Evolutionary conservation across 2,329 filamentous ascomycete genomes (phyloP), one percentile per base, ranked within the genome.

Genomic region (Arthrobotrys megalospora): DNA sequence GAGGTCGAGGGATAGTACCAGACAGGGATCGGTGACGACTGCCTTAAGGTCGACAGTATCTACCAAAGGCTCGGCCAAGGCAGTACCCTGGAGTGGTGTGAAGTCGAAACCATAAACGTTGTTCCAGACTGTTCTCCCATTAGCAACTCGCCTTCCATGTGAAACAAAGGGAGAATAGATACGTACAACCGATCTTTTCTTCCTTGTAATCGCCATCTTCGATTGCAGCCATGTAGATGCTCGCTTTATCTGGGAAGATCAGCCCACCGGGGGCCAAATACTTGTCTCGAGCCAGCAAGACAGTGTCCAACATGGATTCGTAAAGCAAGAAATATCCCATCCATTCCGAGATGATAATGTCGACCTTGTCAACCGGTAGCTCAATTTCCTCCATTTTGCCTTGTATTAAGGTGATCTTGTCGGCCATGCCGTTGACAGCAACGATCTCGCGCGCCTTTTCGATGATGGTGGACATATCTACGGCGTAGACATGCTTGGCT

Each of bases 281-380:
- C 85, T 89, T 92, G 88, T 99, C 96, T 82, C 96, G 91, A 28
- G 96, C 96, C 84, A 97, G 98, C 76, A 99, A 89, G 63, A 99
- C 96, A 36, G 96, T 99, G 87, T 99, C 96, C 83, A 99, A 86
- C 96, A 99, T 99, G 89, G 90, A 93, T 90, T 99, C 96, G 86
- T 99, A 99, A 79, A 99, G 90, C 66, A 99, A 87, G 88, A 98
- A 98, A 87, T 99, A 99, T 38, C 96, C 96, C 96, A 99, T 99
- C 96, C 96, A 99, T 88, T 99, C 96, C 1, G 95, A 98, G 85
- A 99, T 97, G 86, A 99, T 99, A 84, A 99, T 99, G 84, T 99
- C 96, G 81, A 99, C 96, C 86, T 98, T 93, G 83, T 93, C 92
- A 86, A 92, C 97, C 19, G 96, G 96, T 80, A 99, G 88, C 83